Conservation (phyloP, 2,329 filamentous ascomycete species). For the Monosporascus sp. region DNA sequence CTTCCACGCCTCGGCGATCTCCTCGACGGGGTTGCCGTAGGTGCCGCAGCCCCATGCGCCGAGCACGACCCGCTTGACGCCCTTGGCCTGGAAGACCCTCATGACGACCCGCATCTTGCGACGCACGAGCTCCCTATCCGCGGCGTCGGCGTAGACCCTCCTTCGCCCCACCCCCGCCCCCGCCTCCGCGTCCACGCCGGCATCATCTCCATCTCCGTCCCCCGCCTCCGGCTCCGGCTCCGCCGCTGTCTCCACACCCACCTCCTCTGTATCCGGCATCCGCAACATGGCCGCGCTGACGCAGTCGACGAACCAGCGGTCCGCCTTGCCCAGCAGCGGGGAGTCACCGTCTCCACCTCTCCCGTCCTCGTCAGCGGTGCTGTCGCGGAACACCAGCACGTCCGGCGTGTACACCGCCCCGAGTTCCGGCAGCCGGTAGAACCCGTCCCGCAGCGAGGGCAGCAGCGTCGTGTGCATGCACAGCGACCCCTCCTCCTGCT, state of each 20-base stretch:
- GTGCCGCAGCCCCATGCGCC: slow-evolving; percentile 64
- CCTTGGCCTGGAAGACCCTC: slow-evolving; percentile 43
- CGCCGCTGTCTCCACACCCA: slow-evolving; percentile 7
- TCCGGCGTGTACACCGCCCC: slow-evolving; percentile 54
- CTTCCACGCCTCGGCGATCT: slow-evolving; percentile 53
- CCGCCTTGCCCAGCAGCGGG: slow-evolving; percentile 28
- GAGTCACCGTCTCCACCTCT: slow-evolving; percentile 32
- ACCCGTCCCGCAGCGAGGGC: slow-evolving; percentile 51
- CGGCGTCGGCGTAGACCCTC: slow-evolving; percentile 35
- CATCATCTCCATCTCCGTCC: background rate
- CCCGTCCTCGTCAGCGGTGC: slow-evolving; percentile 4
- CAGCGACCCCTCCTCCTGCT: slow-evolving; percentile 61
- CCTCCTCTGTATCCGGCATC: slow-evolving; percentile 46
- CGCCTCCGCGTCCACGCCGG: slow-evolving; percentile 34
- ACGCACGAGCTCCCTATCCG: slow-evolving; percentile 45
- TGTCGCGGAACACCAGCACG: slow-evolving; percentile 51
- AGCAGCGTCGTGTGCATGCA: slow-evolving; percentile 57
- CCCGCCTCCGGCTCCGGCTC: background rate
- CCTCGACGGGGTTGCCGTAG: slow-evolving; percentile 56
- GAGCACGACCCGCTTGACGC: slow-evolving; percentile 46
- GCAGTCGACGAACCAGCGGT: slow-evolving; percentile 55
- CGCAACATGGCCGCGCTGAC: slow-evolving; percentile 54
- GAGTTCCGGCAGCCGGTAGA: slow-evolving; percentile 56
- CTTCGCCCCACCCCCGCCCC: slow-evolving; percentile 4
- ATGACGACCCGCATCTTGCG: slow-evolving; percentile 56